Evolutionary conservation across 345 rosid genomes (phyloP).

Genomic region (Euphorbia tirucalli): DNA sequence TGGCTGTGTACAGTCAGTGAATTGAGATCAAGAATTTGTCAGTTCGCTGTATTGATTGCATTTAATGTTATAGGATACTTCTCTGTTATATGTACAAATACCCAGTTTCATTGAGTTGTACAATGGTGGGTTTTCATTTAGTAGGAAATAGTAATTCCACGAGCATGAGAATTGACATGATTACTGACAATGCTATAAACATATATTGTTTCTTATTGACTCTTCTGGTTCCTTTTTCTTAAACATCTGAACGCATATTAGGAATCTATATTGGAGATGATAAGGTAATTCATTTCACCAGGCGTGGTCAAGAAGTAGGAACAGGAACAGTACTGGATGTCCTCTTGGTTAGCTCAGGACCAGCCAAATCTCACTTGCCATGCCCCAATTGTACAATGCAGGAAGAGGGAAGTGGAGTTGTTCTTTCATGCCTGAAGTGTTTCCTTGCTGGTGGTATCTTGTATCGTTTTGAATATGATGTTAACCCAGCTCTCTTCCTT

Average conservation of each 20-base stretch:
- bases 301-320: conserved; percentile 89
- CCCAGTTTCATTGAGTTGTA: neutral
- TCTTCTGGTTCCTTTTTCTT: too few species aligned
- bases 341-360: conserved; percentile 69
- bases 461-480: conserved; percentile 79
- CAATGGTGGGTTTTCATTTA: neutral
- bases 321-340: conserved; percentile 79
- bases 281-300: conserved; percentile 79
- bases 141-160: too few species aligned
- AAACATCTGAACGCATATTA: conserved; percentile 10
- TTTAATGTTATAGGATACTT: neutral
- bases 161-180: too few species aligned
- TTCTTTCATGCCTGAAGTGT: conserved; percentile 78
- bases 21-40: neutral
- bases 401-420: conserved; percentile 61
- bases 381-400: conserved; percentile 64
- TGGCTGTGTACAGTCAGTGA: neutral
- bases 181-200: too few species aligned
- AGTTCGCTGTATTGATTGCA: neutral
- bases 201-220: too few species aligned
- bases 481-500: conserved; percentile 66
- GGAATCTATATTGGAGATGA: conserved; percentile 86
- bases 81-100: neutral
- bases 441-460: conserved; percentile 80
- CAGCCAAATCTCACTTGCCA: conserved; percentile 44